Percentiles rank a stretch among this genome's conserved stretches.
These are phyloP conservation scores for Sarocladiaceae sp. DNA, from an alignment of 2,329 filamentous ascomycete species.

Conservation along the genomic window DNA sequence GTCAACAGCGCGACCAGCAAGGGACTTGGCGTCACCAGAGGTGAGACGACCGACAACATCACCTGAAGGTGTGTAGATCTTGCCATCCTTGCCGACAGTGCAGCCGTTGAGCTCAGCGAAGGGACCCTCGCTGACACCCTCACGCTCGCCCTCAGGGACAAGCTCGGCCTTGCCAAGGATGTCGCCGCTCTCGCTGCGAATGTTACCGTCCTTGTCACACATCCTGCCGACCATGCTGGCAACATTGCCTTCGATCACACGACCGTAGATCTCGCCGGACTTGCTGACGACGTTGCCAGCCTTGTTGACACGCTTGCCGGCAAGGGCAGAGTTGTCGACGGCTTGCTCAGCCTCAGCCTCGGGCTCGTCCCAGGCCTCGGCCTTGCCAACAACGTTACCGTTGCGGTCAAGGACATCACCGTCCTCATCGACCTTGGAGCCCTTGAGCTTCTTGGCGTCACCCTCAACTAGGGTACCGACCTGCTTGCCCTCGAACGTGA, in stretches of 20 bases:
- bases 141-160: conserved; percentile 62
- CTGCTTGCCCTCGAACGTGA: conserved; percentile 47
- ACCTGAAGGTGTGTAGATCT: conserved; percentile 60
- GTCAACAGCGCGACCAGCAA: conserved; percentile 72
- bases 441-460: conserved; percentile 58
- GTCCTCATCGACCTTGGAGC: conserved; percentile 63
- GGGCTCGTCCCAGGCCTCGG: conserved; percentile 61
- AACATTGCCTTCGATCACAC: conserved; percentile 62
- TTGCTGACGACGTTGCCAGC: conserved; percentile 58
- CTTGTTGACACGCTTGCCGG: conserved; percentile 70
- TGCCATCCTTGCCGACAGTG: conserved; percentile 65
- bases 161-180: conserved; percentile 65
- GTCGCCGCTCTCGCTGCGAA: conserved; percentile 69
- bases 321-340: conserved; percentile 56
- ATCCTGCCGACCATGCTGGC: conserved; percentile 62
- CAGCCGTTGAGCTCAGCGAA: conserved; percentile 64
- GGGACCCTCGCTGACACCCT: conserved; percentile 60
- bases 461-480: conserved; percentile 61
- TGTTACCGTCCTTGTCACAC: conserved; percentile 65
- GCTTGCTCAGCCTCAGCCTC: conserved; percentile 43
- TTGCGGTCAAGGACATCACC: conserved; percentile 64
- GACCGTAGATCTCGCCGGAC: conserved; percentile 54
- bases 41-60: conserved; percentile 69
- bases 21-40: conserved; percentile 66
- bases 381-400: conserved; percentile 64